Conservation (phyloP, 2,329 filamentous ascomycete genomes). For the Cylindrodendrum hubeiense region DNA sequence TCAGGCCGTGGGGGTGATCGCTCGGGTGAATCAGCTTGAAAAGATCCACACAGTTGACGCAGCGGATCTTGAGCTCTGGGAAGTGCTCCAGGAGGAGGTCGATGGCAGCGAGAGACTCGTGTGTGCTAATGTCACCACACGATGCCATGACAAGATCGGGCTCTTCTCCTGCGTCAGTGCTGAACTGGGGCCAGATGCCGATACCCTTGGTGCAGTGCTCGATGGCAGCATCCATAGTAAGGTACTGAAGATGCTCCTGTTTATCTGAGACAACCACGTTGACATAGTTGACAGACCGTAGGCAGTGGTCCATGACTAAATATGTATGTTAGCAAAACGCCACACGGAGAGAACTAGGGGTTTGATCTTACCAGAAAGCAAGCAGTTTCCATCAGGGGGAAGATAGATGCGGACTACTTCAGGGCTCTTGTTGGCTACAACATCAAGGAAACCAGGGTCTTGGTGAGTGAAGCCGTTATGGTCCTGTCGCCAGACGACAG, state of each 20-base stretch:
- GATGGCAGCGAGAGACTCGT: slow-evolving; percentile 80
- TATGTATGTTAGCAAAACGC: slow-evolving; percentile 31
- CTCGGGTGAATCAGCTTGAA: slow-evolving; percentile 80
- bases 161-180: slow-evolving; percentile 75
- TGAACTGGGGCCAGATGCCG: slow-evolving; percentile 83
- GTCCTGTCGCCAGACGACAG: slow-evolving; percentile 85
- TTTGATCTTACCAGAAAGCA: slow-evolving; percentile 66
- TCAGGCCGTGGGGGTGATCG: slow-evolving; percentile 81
- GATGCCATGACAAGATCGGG: slow-evolving; percentile 83
- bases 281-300: slow-evolving; percentile 81
- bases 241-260: slow-evolving; percentile 81
- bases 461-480: slow-evolving; percentile 89
- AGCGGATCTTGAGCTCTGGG: slow-evolving; percentile 80
- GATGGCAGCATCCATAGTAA: slow-evolving; percentile 79
- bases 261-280: slow-evolving; percentile 86
- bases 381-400: slow-evolving; percentile 82
- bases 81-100: slow-evolving; percentile 79
- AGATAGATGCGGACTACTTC: slow-evolving; percentile 86
- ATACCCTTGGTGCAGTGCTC: slow-evolving; percentile 83
- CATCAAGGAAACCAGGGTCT: slow-evolving; percentile 83
- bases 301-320: slow-evolving; percentile 78
- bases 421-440: slow-evolving; percentile 83
- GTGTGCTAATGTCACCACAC: slow-evolving; percentile 80
- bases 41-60: slow-evolving; percentile 84
- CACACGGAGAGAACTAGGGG: not conserved